Evolutionary conservation across 2,329 filamentous ascomycete genomes (phyloP).

Genomic region (Davidsoniella neocaledoniae): DNA sequence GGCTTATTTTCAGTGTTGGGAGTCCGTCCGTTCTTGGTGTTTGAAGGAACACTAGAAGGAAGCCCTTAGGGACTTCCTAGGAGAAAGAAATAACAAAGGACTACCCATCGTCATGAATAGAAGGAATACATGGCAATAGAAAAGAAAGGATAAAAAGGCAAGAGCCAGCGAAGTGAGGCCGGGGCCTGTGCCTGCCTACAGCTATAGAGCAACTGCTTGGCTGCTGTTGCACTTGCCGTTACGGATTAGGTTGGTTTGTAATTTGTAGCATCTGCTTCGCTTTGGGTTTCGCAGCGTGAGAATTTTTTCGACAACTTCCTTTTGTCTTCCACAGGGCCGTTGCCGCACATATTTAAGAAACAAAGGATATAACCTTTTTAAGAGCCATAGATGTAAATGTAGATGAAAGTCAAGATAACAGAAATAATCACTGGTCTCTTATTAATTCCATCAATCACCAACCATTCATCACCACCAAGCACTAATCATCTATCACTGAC

Average conservation of each 20-base stretch:
- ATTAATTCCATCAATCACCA: not conserved
- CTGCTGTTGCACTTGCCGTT: not conserved
- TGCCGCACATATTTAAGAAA: too few relatives aligned
- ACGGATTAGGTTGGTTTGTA: not conserved
- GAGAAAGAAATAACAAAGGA: too few relatives aligned
- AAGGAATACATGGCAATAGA: too few relatives aligned
- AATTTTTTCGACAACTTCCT: not conserved
- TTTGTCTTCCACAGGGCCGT: not conserved
- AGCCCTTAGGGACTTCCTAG: too few relatives aligned
- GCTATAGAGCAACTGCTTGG: not conserved
- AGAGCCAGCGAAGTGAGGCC: slow-evolving; percentile 5
- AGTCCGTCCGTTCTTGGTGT: too few relatives aligned
- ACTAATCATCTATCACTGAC: not conserved
- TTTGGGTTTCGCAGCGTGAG: not conserved
- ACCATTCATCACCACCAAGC: not conserved
- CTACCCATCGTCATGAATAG: too few relatives aligned
- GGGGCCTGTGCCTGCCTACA: not conserved
- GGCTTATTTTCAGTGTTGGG: too few relatives aligned
- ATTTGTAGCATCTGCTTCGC: not conserved
- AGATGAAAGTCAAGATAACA: not conserved
- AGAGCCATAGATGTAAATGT: not conserved
- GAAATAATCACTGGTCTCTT: not conserved
- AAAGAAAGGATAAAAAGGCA: not conserved
- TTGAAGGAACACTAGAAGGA: too few relatives aligned
- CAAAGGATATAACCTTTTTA: not conserved